A percentile compares a stretch with the other conserved stretches of the same genome.
Conservation (phyloP, 129 eudicot species). For the Chrysanthemum makinoi region DNA sequence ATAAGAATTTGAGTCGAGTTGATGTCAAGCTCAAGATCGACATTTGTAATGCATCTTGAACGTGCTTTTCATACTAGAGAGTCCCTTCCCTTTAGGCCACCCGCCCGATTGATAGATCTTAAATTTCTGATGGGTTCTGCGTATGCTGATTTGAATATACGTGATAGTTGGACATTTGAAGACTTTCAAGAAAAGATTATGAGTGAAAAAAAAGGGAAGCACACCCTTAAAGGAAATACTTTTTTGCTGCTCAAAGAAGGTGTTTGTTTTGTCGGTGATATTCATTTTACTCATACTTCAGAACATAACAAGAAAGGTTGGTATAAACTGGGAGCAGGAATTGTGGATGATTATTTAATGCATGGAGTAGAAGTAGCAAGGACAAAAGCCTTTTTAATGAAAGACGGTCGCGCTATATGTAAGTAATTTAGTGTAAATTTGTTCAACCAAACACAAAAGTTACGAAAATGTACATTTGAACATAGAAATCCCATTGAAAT, state of each 20-base stretch:
- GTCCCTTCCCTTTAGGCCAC: too few species aligned
- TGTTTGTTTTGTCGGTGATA: conserved; percentile 27
- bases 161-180: conserved; percentile 44
- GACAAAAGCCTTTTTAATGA: conserved; percentile 47
- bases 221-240: conserved; percentile 45
- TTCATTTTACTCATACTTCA: conserved; percentile 40
- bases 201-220: conserved; percentile 42
- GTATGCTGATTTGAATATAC: too few species aligned
- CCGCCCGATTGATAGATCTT: too few species aligned
- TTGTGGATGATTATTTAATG: conserved; percentile 25
- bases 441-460: too few species aligned
- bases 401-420: conserved; percentile 40
- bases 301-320: conserved; percentile 35
- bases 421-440: conserved; percentile 21
- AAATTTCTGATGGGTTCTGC: too few species aligned
- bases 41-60: too few species aligned
- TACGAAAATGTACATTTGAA: too few species aligned
- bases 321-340: conserved; percentile 51
- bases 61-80: too few species aligned
- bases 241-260: conserved; percentile 48
- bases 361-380: conserved; percentile 50
- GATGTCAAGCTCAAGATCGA: too few species aligned
- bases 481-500: neutral
- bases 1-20: too few species aligned
- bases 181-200: conserved; percentile 39